Base-by-base conservation (phyloP, 139 green algal species). In the Mesostigma viride region DNA sequence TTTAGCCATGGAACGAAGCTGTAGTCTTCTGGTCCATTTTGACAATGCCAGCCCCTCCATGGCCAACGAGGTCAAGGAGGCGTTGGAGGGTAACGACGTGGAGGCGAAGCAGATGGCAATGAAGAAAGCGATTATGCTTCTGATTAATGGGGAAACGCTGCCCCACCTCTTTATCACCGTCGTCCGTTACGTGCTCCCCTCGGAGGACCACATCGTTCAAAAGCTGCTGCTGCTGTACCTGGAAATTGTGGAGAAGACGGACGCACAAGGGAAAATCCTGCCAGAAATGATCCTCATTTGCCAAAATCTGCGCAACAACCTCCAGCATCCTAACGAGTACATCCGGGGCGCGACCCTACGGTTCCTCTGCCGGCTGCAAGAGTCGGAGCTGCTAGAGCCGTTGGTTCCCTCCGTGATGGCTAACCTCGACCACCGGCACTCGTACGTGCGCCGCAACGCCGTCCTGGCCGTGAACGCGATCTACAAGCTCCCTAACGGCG, bases 221-320 rank as follows among this genome's bases (percentile, higher is more conserved):
- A 97, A 97, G 75, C 83, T 99, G 45, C 79, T 98, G 70, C 83
- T 99, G 27, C 81, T 99, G 30, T 99, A 99, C 72, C 77, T 99
- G 84, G 92, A 99, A 70, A 96, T 91, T 0, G 96, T 99, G 31
- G 87, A 99, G 72, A 99, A 99, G 83, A 98, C 89, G 20, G 94
- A 97, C 48, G 59, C 84, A 0, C 35, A 79, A 17, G 94, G 94
- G 3, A 99, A 97, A 78, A 79, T 99, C 1, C 75, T 99, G 60
- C 93, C 94, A 26, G 94, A 99, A 69, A 99, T 99, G 94, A 99
- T 99, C 72, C 83, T 99, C 2, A 96, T 99, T 67, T 99, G 94
- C 72, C 94, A 99, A 77, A 97, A 98, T 78, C 83, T 99, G 64
- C 78, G 94, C 27, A 99, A 99, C 84, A 99, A 97, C 82, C 76